A percentile compares a stretch with the other conserved stretches of the same genome.
Conservation (phyloP, 1,139 yeast species). For the Sugiyamaella japonica region DNA sequence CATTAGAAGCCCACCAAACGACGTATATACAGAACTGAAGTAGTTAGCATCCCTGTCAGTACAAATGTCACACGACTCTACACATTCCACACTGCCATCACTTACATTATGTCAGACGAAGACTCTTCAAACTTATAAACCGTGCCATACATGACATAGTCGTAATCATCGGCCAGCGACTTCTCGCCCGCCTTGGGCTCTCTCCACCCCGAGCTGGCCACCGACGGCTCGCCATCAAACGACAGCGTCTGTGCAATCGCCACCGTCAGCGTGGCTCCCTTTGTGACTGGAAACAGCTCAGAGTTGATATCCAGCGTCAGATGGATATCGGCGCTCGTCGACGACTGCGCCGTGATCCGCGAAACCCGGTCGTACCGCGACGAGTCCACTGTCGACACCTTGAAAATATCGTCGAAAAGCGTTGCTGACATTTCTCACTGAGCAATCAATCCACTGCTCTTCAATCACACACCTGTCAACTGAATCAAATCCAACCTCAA, state of each 20-base stretch:
- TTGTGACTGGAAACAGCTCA: slow-evolving; percentile 84
- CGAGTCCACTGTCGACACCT: slow-evolving; percentile 78
- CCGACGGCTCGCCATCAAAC: slow-evolving; percentile 57
- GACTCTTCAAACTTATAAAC: slow-evolving; percentile 96
- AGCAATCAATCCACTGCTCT: too few species aligned
- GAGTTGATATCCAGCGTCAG: slow-evolving; percentile 89
- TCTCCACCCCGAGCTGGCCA: slow-evolving; percentile 73
- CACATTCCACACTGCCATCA: too few species aligned
- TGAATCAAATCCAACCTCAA: too few species aligned
- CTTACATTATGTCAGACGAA: slow-evolving; percentile 54
- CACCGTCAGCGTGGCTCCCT: slow-evolving; percentile 80
- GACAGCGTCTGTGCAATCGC: slow-evolving; percentile 77
- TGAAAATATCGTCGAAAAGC: slow-evolving; percentile 91
- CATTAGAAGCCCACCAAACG: slow-evolving; percentile 93
- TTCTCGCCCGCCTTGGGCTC: slow-evolving; percentile 76
- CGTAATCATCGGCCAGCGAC: slow-evolving; percentile 93
- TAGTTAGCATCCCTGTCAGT: slow-evolving; percentile 17
- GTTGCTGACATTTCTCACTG: slow-evolving; percentile 50
- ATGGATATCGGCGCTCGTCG: slow-evolving; percentile 78
- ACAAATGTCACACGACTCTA: slow-evolving; percentile 17
- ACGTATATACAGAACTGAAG: slow-evolving; percentile 81
- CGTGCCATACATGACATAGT: slow-evolving; percentile 97
- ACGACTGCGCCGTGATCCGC: slow-evolving; percentile 85
- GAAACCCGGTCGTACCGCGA: slow-evolving; percentile 93
- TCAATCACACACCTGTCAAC: too few species aligned